Evolutionary conservation across 73 alveolate genomes (phyloP).

Genomic region (Paramecium pentaurelia): DNA sequence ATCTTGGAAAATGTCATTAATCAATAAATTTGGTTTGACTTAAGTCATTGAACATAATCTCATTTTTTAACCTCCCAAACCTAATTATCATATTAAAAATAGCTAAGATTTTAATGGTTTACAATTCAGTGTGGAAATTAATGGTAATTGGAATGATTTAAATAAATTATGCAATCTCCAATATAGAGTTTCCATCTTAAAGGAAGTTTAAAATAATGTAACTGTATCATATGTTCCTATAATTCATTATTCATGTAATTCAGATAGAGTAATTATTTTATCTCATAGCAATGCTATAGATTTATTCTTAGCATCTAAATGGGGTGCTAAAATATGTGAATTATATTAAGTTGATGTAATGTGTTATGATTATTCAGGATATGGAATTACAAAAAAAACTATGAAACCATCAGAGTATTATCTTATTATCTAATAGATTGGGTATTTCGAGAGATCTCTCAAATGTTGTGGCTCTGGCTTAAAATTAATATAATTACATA

Average conservation of each 20-base stretch:
- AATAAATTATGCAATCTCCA: neutral
- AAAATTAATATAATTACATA: neutral
- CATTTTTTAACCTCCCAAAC: neutral
- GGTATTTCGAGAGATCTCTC: neutral
- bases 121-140: neutral
- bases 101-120: neutral
- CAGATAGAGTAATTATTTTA: neutral
- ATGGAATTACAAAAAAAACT: neutral
- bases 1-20: constrained; percentile 1
- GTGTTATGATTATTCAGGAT: constrained; percentile 30
- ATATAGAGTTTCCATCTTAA: neutral
- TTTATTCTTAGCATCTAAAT: neutral
- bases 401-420: constrained; percentile 19
- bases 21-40: neutral
- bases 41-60: neutral
- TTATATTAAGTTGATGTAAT: constrained; percentile 8
- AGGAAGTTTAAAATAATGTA: neutral
- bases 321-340: neutral
- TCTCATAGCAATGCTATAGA: constrained; percentile 38
- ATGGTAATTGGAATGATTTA: neutral
- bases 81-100: neutral
- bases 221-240: neutral
- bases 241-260: neutral
- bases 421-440: neutral
- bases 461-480: constrained; percentile 1